Evolutionary conservation across 768 basidiomycete species (phyloP).

Genomic region (Suillus paluster): DNA sequence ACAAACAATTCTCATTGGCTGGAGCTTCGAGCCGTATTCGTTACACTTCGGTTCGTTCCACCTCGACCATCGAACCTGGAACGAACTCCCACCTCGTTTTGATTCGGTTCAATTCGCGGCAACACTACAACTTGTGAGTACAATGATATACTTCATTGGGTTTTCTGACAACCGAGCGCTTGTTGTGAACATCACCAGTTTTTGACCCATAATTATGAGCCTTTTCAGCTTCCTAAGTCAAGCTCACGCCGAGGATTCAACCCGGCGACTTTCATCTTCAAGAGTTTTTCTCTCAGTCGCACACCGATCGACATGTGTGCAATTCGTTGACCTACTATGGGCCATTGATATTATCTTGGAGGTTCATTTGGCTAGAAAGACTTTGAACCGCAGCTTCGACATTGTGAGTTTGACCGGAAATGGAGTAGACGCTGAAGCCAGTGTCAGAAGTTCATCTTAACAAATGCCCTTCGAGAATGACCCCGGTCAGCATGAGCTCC

Average conservation of each 20-base stretch:
- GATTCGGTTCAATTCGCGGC: too few species aligned
- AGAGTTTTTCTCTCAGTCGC: neutral
- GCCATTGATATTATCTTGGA: neutral
- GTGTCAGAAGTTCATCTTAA: neutral
- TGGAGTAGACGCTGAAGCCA: neutral
- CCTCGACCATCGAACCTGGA: too few species aligned
- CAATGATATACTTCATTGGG: too few species aligned
- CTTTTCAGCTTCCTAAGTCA: neutral
- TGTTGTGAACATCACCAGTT: neutral
- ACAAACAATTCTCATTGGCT: too few species aligned
- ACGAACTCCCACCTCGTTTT: too few species aligned
- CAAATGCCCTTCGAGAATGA: neutral
- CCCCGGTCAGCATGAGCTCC: too few species aligned
- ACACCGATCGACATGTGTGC: neutral
- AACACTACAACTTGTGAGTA: too few species aligned
- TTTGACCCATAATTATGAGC: neutral
- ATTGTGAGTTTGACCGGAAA: neutral
- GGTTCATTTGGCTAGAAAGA: neutral
- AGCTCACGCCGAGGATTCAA: neutral
- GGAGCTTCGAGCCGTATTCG: too few species aligned
- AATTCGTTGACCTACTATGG: neutral
- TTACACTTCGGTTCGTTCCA: too few species aligned
- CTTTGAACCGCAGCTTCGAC: neutral
- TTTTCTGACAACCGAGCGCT: neutral
- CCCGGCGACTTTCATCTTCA: neutral